Percentiles rank a stretch among this genome's conserved stretches.
These are phyloP conservation scores for Melaleuca quinquenervia DNA, from an alignment of 345 rosid species.

Conservation along the genomic window DNA sequence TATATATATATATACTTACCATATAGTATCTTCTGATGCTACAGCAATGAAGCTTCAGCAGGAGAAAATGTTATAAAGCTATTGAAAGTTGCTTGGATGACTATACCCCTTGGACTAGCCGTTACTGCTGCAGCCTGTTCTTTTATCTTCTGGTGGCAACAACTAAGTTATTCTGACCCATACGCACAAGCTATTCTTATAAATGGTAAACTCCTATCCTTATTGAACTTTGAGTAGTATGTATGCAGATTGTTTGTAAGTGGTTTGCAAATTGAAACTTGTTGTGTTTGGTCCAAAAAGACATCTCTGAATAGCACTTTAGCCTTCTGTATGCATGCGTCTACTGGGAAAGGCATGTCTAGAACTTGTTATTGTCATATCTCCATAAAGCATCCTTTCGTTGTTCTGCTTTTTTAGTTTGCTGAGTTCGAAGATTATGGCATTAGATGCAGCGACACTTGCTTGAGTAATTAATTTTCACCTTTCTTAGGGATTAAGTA, in stretches of 20 bases:
- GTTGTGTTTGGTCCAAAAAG: neutral
- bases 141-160: constrained; percentile 79
- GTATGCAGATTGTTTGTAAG: neutral
- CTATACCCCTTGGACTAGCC: constrained; percentile 44
- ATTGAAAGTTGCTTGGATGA: constrained; percentile 80
- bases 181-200: constrained; percentile 74
- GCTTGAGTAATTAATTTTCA: neutral
- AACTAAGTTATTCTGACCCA: constrained; percentile 41
- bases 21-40: constrained; percentile 2
- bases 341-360: neutral
- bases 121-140: constrained; percentile 36
- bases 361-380: no score
- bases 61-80: constrained; percentile 30
- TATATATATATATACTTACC: neutral
- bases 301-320: neutral
- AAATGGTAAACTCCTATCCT: constrained; percentile 41
- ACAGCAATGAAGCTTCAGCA: constrained; percentile 39
- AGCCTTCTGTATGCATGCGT: neutral
- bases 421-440: neutral
- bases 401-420: neutral
- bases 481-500: neutral
- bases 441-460: neutral
- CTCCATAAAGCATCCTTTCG: neutral
- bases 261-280: neutral
- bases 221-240: neutral